Evolutionary conservation across 345 rosid species (phyloP), one percentile per base, ranked within the genome.

Genomic region (Xanthoceras sorbifolium): DNA sequence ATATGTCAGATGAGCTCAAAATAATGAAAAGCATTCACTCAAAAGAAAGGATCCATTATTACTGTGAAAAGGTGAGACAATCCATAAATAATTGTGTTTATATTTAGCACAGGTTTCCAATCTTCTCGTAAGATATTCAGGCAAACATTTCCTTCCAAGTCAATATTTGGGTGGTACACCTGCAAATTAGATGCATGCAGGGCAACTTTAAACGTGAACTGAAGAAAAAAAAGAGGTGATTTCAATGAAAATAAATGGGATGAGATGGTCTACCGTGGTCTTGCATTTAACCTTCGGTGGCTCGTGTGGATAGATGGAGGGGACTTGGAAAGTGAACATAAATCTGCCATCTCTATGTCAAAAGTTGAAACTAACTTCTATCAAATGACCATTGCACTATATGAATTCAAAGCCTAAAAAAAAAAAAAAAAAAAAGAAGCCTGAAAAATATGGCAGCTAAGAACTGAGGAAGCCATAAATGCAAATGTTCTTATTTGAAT

Each of bases 111-210:
- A 2, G 97, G 99, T 80, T 97, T 97, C 99, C 99, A 97, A 74
- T 97, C 97, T 86, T 94, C 98, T 60, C 99, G 88, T 67, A 97
- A 83, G 82, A 97, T 88, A 81, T 97, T 97, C 63, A 97, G 88
- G 82, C 98, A 97, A 67, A 92, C 97, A 70, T 92, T 97, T 80
- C 98, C 99, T 85, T 97, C 99, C 87, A 94, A 85, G 80, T 97
- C 98, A n/a, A 97, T 94, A 83, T 94, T 97, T 0, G 98, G 99
- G 87, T 97, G 98, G 81, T 90, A 91, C 67, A 97, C 93, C 99
- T 97, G 68, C 74, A 67, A 74, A 76, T n/a, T 46, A 8, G 81
- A 76, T 10, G 26, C 31, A 69, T 26, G 61, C 64, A 17, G 36
- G 50, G 23, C 8, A 64, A 40, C 32, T 52, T 40, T 48, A 36